Evolutionary conservation across 2,329 filamentous ascomycete species (phyloP).

Genomic region (Hypoxylon sp.): DNA sequence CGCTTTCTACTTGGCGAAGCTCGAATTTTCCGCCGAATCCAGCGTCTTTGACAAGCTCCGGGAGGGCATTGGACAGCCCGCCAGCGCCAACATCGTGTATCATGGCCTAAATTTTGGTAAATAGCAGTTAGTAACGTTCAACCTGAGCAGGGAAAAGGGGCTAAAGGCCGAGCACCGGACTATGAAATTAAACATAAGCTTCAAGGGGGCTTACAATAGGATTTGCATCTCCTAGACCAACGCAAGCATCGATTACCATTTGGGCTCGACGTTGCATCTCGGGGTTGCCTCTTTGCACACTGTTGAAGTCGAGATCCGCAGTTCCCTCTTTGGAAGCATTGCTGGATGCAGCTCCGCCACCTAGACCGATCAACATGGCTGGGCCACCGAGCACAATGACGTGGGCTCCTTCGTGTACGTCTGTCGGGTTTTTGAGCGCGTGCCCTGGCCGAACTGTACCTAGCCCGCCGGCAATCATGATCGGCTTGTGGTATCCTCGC

Average conservation of each 20-base stretch:
- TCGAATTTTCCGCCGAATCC: slow-evolving; percentile 92
- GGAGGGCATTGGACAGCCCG: slow-evolving; percentile 77
- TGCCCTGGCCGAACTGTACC: slow-evolving; percentile 91
- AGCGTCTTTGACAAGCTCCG: slow-evolving; percentile 78
- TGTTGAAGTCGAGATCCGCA: slow-evolving; percentile 94
- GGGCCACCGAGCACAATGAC: slow-evolving; percentile 90
- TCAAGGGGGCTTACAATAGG: slow-evolving; percentile 65
- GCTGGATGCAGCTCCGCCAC: slow-evolving; percentile 93
- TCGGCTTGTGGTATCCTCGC: slow-evolving; percentile 96
- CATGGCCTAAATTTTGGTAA: slow-evolving; percentile 73
- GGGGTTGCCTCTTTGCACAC: slow-evolving; percentile 95
- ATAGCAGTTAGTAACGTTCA: neutral
- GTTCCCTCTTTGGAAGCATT: slow-evolving; percentile 87
- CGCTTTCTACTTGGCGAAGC: slow-evolving; percentile 90
- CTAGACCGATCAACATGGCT: slow-evolving; percentile 96
- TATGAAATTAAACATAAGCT: neutral
- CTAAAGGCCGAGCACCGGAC: neutral
- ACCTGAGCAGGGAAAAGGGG: neutral
- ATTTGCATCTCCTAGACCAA: slow-evolving; percentile 81
- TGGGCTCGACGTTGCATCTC: slow-evolving; percentile 95
- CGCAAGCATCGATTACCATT: slow-evolving; percentile 97
- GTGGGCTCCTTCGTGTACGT: slow-evolving; percentile 87
- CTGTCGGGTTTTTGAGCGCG: slow-evolving; percentile 80
- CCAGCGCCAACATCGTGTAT: slow-evolving; percentile 98
- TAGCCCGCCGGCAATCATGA: slow-evolving; percentile 84